Base-by-base conservation (phyloP, 192 early-diverging fungal species). In the Coemansia sp. region DNA sequence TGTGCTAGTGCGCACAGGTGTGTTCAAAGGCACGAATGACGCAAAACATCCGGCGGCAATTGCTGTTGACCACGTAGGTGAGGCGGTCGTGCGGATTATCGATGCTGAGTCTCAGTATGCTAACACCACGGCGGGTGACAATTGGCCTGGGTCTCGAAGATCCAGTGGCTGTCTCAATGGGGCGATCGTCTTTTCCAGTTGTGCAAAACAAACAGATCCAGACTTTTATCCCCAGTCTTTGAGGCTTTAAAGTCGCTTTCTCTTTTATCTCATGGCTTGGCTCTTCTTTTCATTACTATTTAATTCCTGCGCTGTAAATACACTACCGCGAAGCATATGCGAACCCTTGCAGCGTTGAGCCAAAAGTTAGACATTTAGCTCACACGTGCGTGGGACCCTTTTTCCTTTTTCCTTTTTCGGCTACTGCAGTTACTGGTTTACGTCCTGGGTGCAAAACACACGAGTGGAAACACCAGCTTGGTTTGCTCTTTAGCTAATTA, bases 1-100 rank as follows among this genome's bases (percentile, higher is more conserved):
- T 20, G 66, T 92, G 10, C 67, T 90, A 21, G 89, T 92, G 37
- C 79, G 82, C 53, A 90, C 90, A 0, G 90, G 90, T 40, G 81
- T 92, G 15, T 90, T 86, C 58, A 50, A 70, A 5, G 59, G 76
- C 7, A 67, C 82, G 12, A 89, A 88, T 56, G 81, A 85, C 31
- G 40, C 58, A 0, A 26, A 61, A 9, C 74, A 85, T 46, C 87
- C 88, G 3, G 87, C 90, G 5, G 58, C 82, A 0, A 47, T 56
- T 18, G 86, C 88, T 0, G 82, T 82, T 23, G 84, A 89, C 25
- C 71, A 90, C 50, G 86, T 92, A 5, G 79, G 81, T 23, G 88
- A 85, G 18, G 90, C 90, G 3, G 85, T 92, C 23, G 51, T 50
- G 56, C 71, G 73, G 73, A 81, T 81, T 26, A 60, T 81, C 57